Evolutionary conservation across 176 grass and related monocot species (phyloP).

Genomic region (Tillandsia leiboldiana): DNA sequence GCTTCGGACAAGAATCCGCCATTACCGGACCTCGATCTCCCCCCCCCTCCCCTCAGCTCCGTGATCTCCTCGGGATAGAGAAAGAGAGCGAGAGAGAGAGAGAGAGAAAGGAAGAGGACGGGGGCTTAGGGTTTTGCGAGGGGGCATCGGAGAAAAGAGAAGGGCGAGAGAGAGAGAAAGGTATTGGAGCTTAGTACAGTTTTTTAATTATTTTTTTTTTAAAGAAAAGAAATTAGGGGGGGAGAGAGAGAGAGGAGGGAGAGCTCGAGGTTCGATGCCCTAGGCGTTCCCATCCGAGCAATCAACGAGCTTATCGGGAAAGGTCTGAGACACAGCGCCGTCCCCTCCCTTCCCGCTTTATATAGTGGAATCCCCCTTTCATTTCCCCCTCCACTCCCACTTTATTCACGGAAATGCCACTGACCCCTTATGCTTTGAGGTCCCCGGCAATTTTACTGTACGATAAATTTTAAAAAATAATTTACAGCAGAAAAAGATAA

Average conservation of each 20-base stretch:
- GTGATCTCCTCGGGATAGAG: neutral
- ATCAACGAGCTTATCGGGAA: slow-evolving; percentile 32
- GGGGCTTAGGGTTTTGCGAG: neutral
- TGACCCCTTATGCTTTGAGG: neutral
- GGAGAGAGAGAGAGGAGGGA: slow-evolving; percentile 1
- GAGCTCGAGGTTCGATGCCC: slow-evolving; percentile 18
- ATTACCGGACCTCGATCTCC: slow-evolving; percentile 3
- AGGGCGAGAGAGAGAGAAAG: neutral
- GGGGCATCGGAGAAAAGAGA: neutral
- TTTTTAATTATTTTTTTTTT: slow-evolving; percentile 7
- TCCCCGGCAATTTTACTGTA: too few relatives aligned
- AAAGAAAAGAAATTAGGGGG: neutral
- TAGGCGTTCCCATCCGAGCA: slow-evolving; percentile 34
- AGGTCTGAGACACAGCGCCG: slow-evolving; percentile 28
- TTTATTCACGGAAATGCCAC: slow-evolving; percentile 12
- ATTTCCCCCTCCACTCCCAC: neutral
- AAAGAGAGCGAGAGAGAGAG: neutral
- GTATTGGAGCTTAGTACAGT: neutral
- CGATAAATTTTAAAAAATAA: too few relatives aligned
- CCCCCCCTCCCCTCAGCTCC: neutral
- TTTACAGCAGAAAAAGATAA: too few relatives aligned
- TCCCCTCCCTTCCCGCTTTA: slow-evolving; percentile 15
- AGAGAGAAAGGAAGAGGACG: neutral
- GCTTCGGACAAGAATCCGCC: slow-evolving; percentile 1
- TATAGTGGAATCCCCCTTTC: neutral